These are phyloP conservation scores for Saposhnikovia divaricata DNA, from an alignment of 129 eudicot species.

Conservation along the genomic window DNA sequence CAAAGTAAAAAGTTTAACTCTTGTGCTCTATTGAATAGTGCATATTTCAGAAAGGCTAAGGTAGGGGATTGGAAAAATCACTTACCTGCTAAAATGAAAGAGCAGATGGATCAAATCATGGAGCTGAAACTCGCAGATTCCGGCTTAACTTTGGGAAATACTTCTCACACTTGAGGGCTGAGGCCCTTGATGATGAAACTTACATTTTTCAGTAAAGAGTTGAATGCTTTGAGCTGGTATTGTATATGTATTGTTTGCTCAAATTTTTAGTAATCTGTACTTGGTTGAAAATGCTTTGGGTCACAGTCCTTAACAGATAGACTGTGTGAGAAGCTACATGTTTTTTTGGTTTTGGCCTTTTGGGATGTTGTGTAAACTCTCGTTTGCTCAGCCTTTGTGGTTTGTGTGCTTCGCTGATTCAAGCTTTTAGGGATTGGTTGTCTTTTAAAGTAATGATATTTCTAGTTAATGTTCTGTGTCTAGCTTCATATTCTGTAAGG, in stretches of 20 bases:
- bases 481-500: neutral
- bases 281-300: neutral
- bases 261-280: neutral
- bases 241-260: neutral
- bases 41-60: neutral
- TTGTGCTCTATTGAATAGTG: neutral
- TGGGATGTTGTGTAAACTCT: neutral
- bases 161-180: neutral
- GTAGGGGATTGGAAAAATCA: neutral
- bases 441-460: neutral
- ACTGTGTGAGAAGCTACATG: neutral
- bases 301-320: neutral
- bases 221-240: neutral
- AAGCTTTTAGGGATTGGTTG: neutral
- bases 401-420: neutral
- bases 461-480: neutral
- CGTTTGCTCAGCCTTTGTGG: neutral
- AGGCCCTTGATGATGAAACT: too few species aligned
- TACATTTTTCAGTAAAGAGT: neutral
- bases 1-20: fast-evolving
- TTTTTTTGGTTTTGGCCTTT: neutral
- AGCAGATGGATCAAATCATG: neutral
- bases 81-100: neutral
- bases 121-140: neutral
- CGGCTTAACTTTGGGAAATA: neutral